A percentile compares a stretch with the other conserved stretches of the same genome.
Conservation (phyloP, 2,329 filamentous ascomycete genomes). For the Dactylonectria macrodidyma region DNA sequence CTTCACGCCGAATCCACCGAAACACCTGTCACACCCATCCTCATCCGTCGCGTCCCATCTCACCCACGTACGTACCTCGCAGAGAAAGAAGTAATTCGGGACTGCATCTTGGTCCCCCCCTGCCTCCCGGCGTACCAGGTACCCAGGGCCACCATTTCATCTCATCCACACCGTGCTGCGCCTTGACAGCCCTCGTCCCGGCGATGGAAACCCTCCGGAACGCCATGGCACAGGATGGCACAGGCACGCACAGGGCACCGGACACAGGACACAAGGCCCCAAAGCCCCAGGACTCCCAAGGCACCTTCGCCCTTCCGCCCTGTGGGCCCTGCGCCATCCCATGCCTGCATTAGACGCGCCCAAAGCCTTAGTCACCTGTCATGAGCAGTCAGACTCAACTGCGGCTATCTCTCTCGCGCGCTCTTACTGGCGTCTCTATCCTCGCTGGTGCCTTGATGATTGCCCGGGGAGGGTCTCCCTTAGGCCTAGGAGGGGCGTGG, state of each 20-base stretch:
- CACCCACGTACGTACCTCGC: conserved; percentile 7
- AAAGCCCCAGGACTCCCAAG: conserved; percentile 49
- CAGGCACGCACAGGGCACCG: conserved; percentile 38
- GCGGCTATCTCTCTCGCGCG: conserved; percentile 48
- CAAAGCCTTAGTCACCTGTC: conserved; percentile 51
- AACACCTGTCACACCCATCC: conserved; percentile 28
- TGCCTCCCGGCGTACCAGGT: conserved; percentile 26
- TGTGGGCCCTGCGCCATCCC: conserved; percentile 46
- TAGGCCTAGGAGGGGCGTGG: conserved; percentile 25
- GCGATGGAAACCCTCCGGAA: conserved; percentile 39
- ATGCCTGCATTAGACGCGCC: conserved; percentile 49
- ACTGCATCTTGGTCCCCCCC: conserved; percentile 30
- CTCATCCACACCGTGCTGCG: conserved; percentile 46
- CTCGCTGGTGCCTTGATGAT: conserved; percentile 50
- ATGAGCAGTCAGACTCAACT: conserved; percentile 50
- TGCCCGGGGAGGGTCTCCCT: conserved; percentile 37
- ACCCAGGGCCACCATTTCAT: conserved; percentile 36
- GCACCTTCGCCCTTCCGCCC: conserved; percentile 45
- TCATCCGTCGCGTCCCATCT: neutral
- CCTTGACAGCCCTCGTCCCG: conserved; percentile 44
- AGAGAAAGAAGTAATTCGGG: conserved; percentile 2
- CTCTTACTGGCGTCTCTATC: conserved; percentile 48
- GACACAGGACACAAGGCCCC: conserved; percentile 37
- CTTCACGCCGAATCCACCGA: conserved; percentile 46
- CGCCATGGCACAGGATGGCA: conserved; percentile 38